Percentiles rank a stretch among this genome's conserved stretches.
These are phyloP conservation scores for Ajuga chamaepitys DNA, from an alignment of 257 asterid species.

Conservation along the genomic window DNA sequence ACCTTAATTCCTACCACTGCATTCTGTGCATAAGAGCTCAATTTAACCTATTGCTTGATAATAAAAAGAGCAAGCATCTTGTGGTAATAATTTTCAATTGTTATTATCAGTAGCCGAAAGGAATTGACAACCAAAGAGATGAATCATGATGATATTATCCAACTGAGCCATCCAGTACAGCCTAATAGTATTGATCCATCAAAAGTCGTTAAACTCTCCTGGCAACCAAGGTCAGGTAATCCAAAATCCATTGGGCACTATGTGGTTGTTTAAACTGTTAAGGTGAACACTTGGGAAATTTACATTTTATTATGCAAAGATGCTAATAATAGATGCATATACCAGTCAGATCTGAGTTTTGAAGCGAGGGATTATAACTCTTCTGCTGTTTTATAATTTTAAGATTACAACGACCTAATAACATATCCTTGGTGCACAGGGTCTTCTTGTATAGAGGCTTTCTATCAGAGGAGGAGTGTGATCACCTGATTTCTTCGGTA, in stretches of 20 bases:
- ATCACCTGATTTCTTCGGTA: constrained; percentile 60
- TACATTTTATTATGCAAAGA: neutral
- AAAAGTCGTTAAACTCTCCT: constrained; percentile 50
- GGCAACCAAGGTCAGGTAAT: constrained; percentile 98
- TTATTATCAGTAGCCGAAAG: constrained; percentile 32
- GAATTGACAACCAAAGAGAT: constrained; percentile 44
- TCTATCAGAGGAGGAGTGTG: constrained; percentile 74
- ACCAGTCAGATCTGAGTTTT: neutral
- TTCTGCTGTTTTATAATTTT: neutral
- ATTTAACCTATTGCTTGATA: neutral
- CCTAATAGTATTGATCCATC: constrained; percentile 50
- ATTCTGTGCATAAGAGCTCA: neutral
- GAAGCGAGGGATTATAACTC: neutral
- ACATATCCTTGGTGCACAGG: constrained; percentile 46
- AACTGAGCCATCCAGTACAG: constrained; percentile 15
- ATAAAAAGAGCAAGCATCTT: neutral
- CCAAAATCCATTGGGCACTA: constrained; percentile 13
- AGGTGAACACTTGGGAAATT: neutral
- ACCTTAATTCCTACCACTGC: too few relatives aligned
- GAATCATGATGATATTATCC: constrained; percentile 26
- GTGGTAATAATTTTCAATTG: constrained; percentile 3
- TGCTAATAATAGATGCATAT: neutral
- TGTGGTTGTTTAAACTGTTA: constrained; percentile 5
- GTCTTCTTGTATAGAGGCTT: constrained; percentile 63
- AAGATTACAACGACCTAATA: constrained; percentile 16